phyloP scores from a whole-genome alignment of 2,329 filamentous ascomycete genomes.

The Stagonosporopsis tanaceti region DNA sequence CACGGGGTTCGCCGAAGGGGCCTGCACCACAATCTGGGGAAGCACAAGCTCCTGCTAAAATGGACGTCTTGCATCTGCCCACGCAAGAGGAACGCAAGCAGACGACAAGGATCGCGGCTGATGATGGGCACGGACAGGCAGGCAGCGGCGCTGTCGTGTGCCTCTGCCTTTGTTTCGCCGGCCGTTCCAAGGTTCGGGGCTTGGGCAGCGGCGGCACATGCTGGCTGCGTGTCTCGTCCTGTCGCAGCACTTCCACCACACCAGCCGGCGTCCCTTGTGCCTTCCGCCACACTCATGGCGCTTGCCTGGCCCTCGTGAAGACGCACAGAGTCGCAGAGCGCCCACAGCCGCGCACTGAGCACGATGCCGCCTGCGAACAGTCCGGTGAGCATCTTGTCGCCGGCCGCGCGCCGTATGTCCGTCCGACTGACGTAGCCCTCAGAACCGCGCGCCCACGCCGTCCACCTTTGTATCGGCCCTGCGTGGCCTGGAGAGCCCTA shows the following conservation, averaged over 20 bases:
- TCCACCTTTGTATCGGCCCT: conserved; percentile 58
- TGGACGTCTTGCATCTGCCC: conserved; percentile 5
- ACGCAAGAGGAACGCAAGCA: background rate
- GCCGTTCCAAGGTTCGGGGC: conserved; percentile 1
- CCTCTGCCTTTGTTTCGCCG: conserved; percentile 19
- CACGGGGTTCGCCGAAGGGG: conserved; percentile 3
- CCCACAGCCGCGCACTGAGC: background rate
- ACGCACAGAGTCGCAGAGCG: background rate
- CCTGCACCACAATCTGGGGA: conserved; percentile 5
- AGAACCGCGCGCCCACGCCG: conserved; percentile 22
- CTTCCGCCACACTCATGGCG: conserved; percentile 26
- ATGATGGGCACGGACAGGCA: background rate
- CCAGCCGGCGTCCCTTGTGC: conserved; percentile 6
- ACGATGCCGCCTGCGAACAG: conserved; percentile 49
- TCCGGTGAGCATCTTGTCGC: conserved; percentile 29
- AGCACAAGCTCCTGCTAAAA: conserved; percentile 10
- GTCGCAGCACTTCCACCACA: conserved; percentile 1
- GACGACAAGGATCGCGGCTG: background rate
- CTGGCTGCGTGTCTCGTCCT: conserved; percentile 3
- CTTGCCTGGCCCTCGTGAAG: conserved; percentile 20
- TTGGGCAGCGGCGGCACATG: conserved; percentile 1
- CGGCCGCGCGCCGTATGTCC: background rate
- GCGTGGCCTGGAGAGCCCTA: conserved; percentile 56
- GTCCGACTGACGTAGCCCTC: conserved; percentile 32
- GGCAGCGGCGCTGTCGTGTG: background rate